These are phyloP conservation scores for Termitomyces titanicus DNA, from an alignment of 768 basidiomycete species.

Conservation along the genomic window DNA sequence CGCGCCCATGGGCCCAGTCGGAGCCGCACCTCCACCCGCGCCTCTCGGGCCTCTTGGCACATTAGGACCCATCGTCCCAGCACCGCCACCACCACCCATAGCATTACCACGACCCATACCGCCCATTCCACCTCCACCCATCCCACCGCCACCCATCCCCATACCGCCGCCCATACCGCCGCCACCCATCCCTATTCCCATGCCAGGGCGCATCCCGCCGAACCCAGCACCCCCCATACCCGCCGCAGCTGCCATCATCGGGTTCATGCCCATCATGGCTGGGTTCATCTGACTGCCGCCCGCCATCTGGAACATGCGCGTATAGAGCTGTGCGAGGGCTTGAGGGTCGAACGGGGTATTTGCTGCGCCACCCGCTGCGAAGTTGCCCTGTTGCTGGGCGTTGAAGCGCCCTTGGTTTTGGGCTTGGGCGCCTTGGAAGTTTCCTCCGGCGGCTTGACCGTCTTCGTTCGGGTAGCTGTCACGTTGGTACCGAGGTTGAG, in stretches of 20 bases:
- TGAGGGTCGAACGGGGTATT: conserved; percentile 86
- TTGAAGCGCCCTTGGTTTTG: conserved; percentile 16
- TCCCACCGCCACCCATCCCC: conserved; percentile 41
- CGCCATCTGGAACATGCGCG: conserved; percentile 91
- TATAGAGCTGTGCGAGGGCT: conserved; percentile 89
- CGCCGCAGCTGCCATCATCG: conserved; percentile 21
- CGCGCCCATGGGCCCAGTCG: conserved; percentile 36
- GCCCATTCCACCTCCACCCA: conserved; percentile 28
- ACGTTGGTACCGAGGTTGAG: conserved; percentile 84
- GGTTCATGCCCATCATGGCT: conserved; percentile 51
- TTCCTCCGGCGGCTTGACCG: conserved; percentile 24
- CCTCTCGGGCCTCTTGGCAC: conserved; percentile 67
- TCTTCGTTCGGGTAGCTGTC: conserved; percentile 57
- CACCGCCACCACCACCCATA: conserved; percentile 35
- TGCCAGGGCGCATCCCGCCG: conserved; percentile 22
- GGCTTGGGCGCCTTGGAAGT: conserved; percentile 21
- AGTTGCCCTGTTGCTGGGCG: conserved; percentile 39
- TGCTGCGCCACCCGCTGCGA: conserved; percentile 26
- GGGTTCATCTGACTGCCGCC: conserved; percentile 52
- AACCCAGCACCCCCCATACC: conserved; percentile 10
- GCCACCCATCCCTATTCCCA: conserved; percentile 33
- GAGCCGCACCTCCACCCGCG: conserved; percentile 44
- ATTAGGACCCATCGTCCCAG: conserved; percentile 48
- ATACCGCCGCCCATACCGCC: conserved; percentile 37
- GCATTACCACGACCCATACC: conserved; percentile 34